Conservation (phyloP, 176 grass and related monocot genomes). For the Cocos nucifera region DNA sequence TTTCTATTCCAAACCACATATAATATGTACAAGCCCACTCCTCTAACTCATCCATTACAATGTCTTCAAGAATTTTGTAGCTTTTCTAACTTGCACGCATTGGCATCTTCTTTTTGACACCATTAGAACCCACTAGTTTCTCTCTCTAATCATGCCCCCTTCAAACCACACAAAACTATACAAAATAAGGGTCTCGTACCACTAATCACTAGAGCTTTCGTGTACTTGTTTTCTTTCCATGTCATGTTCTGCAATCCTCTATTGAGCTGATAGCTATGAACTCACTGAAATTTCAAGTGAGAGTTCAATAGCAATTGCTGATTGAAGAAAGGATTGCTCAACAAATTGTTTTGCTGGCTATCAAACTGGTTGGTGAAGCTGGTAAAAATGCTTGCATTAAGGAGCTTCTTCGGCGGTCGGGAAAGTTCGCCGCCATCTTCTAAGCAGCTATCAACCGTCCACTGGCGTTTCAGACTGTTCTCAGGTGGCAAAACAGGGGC, state of each 20-base stretch:
- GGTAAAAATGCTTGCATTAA: not conserved
- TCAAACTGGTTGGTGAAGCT: not conserved
- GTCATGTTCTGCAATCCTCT: too few relatives aligned
- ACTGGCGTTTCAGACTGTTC: slow-evolving; percentile 11
- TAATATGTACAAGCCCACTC: slow-evolving; percentile 5
- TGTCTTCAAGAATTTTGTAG: not conserved
- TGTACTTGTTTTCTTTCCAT: too few relatives aligned
- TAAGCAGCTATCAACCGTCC: not conserved
- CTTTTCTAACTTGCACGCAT: too few relatives aligned
- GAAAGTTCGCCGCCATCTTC: not conserved
- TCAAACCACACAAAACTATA: too few relatives aligned
- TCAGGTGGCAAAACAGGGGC: not conserved
- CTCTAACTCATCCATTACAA: not conserved
- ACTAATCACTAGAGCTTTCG: too few relatives aligned
- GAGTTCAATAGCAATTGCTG: slow-evolving; percentile 17
- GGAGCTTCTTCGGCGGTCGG: not conserved
- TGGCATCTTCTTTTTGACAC: too few relatives aligned
- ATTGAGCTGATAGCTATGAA: not conserved
- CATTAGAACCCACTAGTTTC: too few relatives aligned
- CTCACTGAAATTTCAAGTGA: not conserved
- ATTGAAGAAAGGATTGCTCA: slow-evolving; percentile 21
- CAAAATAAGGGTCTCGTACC: too few relatives aligned
- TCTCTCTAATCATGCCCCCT: too few relatives aligned
- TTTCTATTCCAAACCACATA: not conserved
- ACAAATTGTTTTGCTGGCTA: slow-evolving; percentile 25